Conservation (phyloP, 768 basidiomycete genomes). For the Kwoniella europaea region DNA sequence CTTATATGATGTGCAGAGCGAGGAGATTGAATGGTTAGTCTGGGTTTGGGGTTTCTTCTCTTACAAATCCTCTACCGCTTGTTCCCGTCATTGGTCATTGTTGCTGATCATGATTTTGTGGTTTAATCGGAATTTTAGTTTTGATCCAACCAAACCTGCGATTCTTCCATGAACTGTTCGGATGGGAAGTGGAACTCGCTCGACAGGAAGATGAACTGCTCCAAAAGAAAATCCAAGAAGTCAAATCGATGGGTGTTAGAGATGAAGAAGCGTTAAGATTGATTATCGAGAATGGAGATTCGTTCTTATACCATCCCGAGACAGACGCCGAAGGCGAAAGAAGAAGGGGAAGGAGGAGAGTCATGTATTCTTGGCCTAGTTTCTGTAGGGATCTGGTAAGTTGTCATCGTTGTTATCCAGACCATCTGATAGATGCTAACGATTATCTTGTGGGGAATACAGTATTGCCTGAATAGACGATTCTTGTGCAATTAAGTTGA, state of each 20-base stretch:
- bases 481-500: constrained; percentile 48
- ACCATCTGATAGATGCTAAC: not conserved
- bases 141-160: constrained; percentile 95
- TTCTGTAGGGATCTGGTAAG: constrained; percentile 57
- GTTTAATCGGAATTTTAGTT: constrained; percentile 59
- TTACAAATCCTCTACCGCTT: no score
- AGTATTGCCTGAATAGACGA: constrained; percentile 52
- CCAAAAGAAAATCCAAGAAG: constrained; percentile 25
- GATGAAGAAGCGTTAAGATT: constrained; percentile 18
- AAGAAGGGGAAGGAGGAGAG: constrained; percentile 28
- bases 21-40: constrained; percentile 70
- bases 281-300: constrained; percentile 7
- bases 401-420: not conserved
- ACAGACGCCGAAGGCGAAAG: not conserved
- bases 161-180: constrained; percentile 90
- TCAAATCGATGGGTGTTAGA: constrained; percentile 13
- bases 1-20: constrained; percentile 90
- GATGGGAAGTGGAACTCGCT: constrained; percentile 92
- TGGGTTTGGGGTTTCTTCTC: not conserved
- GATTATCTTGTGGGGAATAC: not conserved
- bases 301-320: not conserved
- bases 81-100: no score
- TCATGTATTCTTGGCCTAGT: constrained; percentile 54
- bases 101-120: not conserved
- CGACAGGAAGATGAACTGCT: constrained; percentile 35